These are phyloP conservation scores for Baeospora myosura DNA, from an alignment of 1,284 basidiomycete genomes.

Conservation along the genomic window DNA sequence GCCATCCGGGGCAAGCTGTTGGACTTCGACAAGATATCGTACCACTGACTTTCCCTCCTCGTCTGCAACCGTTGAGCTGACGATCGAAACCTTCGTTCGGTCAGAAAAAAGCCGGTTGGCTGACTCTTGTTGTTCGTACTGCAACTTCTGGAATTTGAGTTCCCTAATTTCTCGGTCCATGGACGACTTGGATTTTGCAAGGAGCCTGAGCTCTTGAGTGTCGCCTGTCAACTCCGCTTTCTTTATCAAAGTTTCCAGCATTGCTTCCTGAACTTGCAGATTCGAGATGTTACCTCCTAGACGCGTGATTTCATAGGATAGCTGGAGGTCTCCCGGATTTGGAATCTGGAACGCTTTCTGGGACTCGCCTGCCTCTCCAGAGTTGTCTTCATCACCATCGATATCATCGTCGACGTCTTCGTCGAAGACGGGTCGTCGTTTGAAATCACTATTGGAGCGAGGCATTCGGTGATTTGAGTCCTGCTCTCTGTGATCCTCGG, in stretches of 20 bases:
- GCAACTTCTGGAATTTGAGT: conserved; percentile 80
- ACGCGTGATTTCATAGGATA: conserved; percentile 75
- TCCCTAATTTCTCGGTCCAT: conserved; percentile 80
- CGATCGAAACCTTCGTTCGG: conserved; percentile 72
- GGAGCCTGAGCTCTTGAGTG: conserved; percentile 74
- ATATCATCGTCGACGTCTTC: conserved; percentile 32
- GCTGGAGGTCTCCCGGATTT: conserved; percentile 79
- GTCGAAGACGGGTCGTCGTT: conserved; percentile 30
- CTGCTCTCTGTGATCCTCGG: not conserved
- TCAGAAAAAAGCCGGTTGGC: conserved; percentile 79
- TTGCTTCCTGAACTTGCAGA: conserved; percentile 72
- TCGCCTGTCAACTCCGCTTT: conserved; percentile 94
- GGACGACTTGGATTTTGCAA: conserved; percentile 75
- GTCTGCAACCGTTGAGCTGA: conserved; percentile 69
- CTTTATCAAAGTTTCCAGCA: conserved; percentile 81
- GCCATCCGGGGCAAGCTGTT: conserved; percentile 74
- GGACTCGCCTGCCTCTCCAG: conserved; percentile 36
- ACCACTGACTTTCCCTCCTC: conserved; percentile 86
- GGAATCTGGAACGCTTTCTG: conserved; percentile 62
- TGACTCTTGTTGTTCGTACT: conserved; percentile 86
- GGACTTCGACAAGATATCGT: conserved; percentile 87
- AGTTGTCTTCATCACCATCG: conserved; percentile 35
- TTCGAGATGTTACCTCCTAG: conserved; percentile 70
- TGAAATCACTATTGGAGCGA: conserved; percentile 9
- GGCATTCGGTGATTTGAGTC: not conserved